phyloP scores from a whole-genome alignment of 2,329 filamentous ascomycete species.

The Monilinia laxa region DNA sequence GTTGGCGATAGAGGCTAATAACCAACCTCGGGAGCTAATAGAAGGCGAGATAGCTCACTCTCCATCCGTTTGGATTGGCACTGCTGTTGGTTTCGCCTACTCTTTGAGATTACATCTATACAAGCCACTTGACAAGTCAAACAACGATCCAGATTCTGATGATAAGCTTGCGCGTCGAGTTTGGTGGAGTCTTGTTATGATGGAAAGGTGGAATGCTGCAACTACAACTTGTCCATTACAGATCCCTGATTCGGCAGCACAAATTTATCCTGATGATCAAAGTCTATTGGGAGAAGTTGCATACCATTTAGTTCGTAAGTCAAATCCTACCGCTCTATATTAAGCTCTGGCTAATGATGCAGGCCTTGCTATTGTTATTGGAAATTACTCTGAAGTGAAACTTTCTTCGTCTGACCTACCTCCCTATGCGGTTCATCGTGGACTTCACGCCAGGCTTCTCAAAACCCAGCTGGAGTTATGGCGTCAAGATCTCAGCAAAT shows the following conservation, averaged over 20 bases:
- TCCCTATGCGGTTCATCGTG: conserved; percentile 44
- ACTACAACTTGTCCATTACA: conserved; percentile 61
- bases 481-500: conserved; percentile 60
- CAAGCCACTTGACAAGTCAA: conserved; percentile 44
- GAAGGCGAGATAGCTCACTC: conserved; percentile 46
- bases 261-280: conserved; percentile 59
- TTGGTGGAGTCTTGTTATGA: conserved; percentile 70
- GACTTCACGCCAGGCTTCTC: conserved; percentile 50
- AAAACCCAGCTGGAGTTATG: conserved; percentile 64
- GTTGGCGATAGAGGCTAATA: conserved; percentile 64
- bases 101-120: conserved; percentile 60
- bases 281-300: conserved; percentile 60
- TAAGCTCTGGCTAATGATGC: conserved; percentile 21
- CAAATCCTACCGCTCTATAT: neutral
- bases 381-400: conserved; percentile 52
- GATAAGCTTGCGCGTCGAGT: conserved; percentile 62
- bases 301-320: conserved; percentile 66
- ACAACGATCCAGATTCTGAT: conserved; percentile 57
- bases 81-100: conserved; percentile 65
- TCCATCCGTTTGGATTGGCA: conserved; percentile 57
- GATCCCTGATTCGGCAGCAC: conserved; percentile 61
- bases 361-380: conserved; percentile 60
- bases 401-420: conserved; percentile 47
- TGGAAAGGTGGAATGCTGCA: conserved; percentile 73
- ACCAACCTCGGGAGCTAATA: conserved; percentile 43